Base-by-base conservation (phyloP, 129 eudicot species). In the Heracleum sosnowskyi region DNA sequence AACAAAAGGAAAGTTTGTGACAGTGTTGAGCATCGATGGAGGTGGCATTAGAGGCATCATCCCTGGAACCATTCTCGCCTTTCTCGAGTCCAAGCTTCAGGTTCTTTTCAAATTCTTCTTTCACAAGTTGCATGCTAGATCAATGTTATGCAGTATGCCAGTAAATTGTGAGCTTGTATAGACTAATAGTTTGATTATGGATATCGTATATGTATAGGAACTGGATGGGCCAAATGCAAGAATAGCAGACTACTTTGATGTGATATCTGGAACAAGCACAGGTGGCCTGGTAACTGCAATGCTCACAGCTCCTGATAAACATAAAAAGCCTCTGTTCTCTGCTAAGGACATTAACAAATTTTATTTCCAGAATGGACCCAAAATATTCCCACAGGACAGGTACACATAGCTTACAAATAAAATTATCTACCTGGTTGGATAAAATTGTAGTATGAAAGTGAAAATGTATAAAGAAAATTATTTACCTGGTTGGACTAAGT, bases 1-100 rank as follows among this genome's bases (percentile, higher is more conserved):
- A 28, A 60, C 26, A 24, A 36, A 77, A 24, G 40, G 79, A 35
- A 89, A 82, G 41, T 36, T 66, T 35, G 85, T 87, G 39, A 91
- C 93, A 0, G 69, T 89, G 55, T 81, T 91, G 68, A 89, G 93
- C 79, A 85, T 91, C 20, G 97, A 91, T 63, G 97, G 97, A 42
- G 97, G 97, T 78, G 97, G 97, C 63, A 80, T 91, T 64, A 87
- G 90, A 75, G 97, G 97, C 72, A 83, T 91, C 60, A 82, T 91
- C 44, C 93, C 97, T 0, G 89, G 76, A 80, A 83, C 86, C 74
- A 4, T 89, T 51, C 88, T 89, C 41, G 80, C 90, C 11, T 89
- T 87, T 77, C 97, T 91, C 42, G 97, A 91, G 83, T 79, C 89
- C 63, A 86, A 87, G 82, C 90, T 89, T 68, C 90, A 89, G 90